Evolutionary conservation across 345 rosid species (phyloP).

Genomic region (Toxicodendron radicans): DNA sequence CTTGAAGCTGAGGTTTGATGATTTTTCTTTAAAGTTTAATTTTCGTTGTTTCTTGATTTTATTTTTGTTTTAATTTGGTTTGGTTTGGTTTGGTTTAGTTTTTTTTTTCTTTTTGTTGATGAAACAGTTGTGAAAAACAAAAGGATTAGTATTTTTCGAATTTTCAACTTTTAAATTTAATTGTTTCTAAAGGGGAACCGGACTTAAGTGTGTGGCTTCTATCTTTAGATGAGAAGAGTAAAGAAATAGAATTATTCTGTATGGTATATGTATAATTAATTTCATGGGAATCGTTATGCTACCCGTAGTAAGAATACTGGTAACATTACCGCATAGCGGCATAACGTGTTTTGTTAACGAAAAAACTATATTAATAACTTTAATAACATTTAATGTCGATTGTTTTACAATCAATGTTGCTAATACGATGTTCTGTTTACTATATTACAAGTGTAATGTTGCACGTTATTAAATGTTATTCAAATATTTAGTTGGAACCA

Average conservation of each 20-base stretch:
- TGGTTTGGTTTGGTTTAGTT: not conserved
- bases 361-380: too few relatives aligned
- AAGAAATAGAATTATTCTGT: not conserved
- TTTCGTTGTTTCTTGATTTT: not conserved
- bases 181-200: not conserved
- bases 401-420: not conserved
- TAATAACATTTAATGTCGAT: too few relatives aligned
- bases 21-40: not conserved
- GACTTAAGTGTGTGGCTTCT: not conserved
- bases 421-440: too few relatives aligned
- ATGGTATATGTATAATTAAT: too few relatives aligned
- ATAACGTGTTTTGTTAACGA: too few relatives aligned
- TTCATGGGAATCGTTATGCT: not conserved
- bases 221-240: not conserved
- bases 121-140: not conserved
- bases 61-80: not conserved
- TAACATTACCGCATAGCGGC: too few relatives aligned
- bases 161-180: not conserved
- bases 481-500: too few relatives aligned
- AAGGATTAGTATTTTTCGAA: not conserved
- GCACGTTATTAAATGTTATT: not conserved
- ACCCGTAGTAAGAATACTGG: not conserved
- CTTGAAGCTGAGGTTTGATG: conserved; percentile 80
- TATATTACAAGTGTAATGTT: not conserved
- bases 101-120: not conserved